Evolutionary conservation across 108 stramenopile species (phyloP), one percentile per base, ranked within the genome.

Genomic region (Discostella stelligeroides): DNA sequence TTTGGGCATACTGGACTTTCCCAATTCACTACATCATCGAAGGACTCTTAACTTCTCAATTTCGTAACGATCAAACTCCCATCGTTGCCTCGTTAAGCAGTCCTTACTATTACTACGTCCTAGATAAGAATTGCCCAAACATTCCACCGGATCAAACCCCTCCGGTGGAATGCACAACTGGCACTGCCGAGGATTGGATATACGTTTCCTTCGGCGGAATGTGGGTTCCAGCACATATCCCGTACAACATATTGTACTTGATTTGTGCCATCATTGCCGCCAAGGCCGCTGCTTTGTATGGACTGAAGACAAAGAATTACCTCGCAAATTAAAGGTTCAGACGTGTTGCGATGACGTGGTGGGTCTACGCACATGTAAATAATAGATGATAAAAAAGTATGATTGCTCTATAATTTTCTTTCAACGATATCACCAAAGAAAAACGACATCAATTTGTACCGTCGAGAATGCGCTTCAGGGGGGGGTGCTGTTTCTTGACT

Each of bases 121-220:
- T 29, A 8, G 59, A 69, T 24, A 63, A 43, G 25, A 51, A 72
- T 29, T 76, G 75, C 27, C 75, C 75, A 15, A 54, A 46, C 7
- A 46, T 73, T 25, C 20, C 34, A 27, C 24, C 49, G 46, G 66
- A 47, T 23, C n/a, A n/a, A n/a, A 41, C 30, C 34, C 20, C 38
- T 25, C 7, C n/a, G 7, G 21, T 23, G 4, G 47, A 6, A 20
- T 71, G 68, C 37, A 63, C 37, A 58, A 62, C 57, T 12, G 88
- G 88, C 4, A 87, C 88, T 23, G 86, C 86, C 14, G 88, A 85
- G 56, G 85, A 84, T 21, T 89, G 86, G 86, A 60, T 89, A 5
- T 14, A 76, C 8, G 63, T 54, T 41, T 79, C 81, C 0, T 89
- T 89, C 66, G 82, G 82, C 14, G 83, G 85, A 34, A 55, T 65